A percentile compares a stretch with the other conserved stretches of the same genome.
Evolutionary conservation across 768 basidiomycete species (phyloP).

Genomic region (Collybia mongolica): DNA sequence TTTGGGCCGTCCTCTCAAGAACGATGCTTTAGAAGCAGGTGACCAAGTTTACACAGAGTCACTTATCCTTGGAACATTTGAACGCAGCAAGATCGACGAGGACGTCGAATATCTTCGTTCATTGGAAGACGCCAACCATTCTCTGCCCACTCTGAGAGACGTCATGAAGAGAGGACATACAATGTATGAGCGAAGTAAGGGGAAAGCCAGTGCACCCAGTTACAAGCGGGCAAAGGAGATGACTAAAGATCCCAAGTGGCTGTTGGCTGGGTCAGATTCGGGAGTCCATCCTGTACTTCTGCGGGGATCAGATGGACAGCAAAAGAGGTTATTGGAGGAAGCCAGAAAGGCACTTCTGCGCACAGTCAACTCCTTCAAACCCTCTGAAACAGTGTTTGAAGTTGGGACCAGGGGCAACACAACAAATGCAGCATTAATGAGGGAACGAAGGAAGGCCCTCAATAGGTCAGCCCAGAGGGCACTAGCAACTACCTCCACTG

Average conservation of each 20-base stretch:
- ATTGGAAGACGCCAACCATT: constrained; percentile 62
- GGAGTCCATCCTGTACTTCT: constrained; percentile 72
- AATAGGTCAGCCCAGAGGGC: constrained; percentile 58
- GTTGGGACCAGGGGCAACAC: constrained; percentile 71
- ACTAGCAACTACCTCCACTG: constrained; percentile 28
- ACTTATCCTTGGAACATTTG: constrained; percentile 80
- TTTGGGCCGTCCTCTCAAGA: constrained; percentile 73
- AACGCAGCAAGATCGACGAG: constrained; percentile 75
- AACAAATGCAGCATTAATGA: constrained; percentile 77
- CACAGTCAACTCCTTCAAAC: constrained; percentile 79
- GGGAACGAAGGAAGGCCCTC: constrained; percentile 78
- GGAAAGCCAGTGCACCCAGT: constrained; percentile 82
- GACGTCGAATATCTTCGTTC: constrained; percentile 79
- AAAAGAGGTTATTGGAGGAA: constrained; percentile 43
- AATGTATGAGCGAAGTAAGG: constrained; percentile 93
- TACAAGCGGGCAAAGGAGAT: constrained; percentile 91
- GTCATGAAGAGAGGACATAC: constrained; percentile 88
- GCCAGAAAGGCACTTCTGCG: constrained; percentile 66
- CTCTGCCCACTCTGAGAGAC: constrained; percentile 63
- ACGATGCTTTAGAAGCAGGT: constrained; percentile 43
- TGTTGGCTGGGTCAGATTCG: constrained; percentile 61
- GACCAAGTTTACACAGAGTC: constrained; percentile 69
- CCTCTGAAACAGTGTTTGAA: constrained; percentile 90
- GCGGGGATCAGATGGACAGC: constrained; percentile 33
- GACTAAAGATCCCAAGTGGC: constrained; percentile 70